Evolutionary conservation across 306 rosid genomes (phyloP), one percentile per base, ranked within the genome.

Genomic region (Sophora flavescens): DNA sequence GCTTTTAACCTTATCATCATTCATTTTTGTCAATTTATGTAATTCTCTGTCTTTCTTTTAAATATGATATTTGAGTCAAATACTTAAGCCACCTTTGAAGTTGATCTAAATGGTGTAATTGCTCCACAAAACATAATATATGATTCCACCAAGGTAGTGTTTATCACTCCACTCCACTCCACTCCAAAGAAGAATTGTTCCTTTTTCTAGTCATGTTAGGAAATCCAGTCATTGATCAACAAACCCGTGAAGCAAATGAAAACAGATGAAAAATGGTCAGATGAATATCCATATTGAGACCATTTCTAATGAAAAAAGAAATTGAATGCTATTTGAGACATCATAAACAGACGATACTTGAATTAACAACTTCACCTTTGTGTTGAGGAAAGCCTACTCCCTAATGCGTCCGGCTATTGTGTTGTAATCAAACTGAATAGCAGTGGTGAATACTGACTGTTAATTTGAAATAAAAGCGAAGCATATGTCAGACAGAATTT

Each of bases 341-440:
- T 5, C 56, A 61, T 36, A 63, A 70, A 76, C 38, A 39, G 47
- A 35, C 41, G 38, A 22, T 14, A 51, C 38, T 63, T 74, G 69
- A 62, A 67, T 72, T 61, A 51, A 78, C 36, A 52, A 68, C 54
- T 56, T 68, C 81, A 92, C 98, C 90, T 86, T 90, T 4, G 98
- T 97, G 86, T 95, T 95, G 74, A 95, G 93, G 85, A 95, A 95
- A 60, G 98, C 97, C 68, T 92, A 82, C 86, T 95, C 98, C 86
- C 98, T 89, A 76, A 92, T 88, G 80, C 96, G 89, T 28, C 97
- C 93, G 66, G 93, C 90, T 69, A 95, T 95, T 68, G 97, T 95
- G 77, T 86, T 83, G 93, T 92, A 83, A 77, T 95, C 98, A 74
- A 90, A 89, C 87, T 88, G 82, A 84, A 88, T 89, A 45, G 66